Base-by-base conservation (phyloP, 1,284 basidiomycete species). In the Pterulicium gracile region DNA sequence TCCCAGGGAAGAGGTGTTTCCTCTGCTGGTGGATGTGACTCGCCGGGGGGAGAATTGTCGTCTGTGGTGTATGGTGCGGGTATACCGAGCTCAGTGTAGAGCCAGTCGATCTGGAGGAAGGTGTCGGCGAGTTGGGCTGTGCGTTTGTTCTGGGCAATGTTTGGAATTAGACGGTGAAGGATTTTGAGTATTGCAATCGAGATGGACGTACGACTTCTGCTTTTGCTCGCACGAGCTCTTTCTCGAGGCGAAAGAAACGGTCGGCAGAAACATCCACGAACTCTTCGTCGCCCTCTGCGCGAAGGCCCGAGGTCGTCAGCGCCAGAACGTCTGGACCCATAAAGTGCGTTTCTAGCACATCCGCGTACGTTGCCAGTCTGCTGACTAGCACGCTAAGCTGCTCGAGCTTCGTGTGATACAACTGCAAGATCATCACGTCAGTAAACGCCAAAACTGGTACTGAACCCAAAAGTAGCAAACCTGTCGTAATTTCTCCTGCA, bases 361-460 rank as follows among this genome's bases (percentile, higher is more conserved):
- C 70, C 3, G 77, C 64, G 4, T 88, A 67, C 0, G 68, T 55
- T 39, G 64, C 68, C 32, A 90, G 61, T 27, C 82, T 79, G 56
- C 75, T 77, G 34, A 72, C 78, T 45, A 88, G 59, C 3, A 79
- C 77, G 44, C 69, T 70, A 17, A 87, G 61, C 53, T 88, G 85
- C 54, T 89, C 86, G 7, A 86, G 69, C 57, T 88, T 88, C 3
- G 81, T 79, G 55, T 87, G 81, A 55, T 88, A 88, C 41, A 84
- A 59, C 81, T 86, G 40, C 24, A 12, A 27, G 21, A 39, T 12
- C 14, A 42, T 45, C 22, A 49, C 40, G 42, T 12, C 18, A 43
- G 19, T 18, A 3, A 32, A 12, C 44, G 19, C 7, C 20, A 27
- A 43, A 42, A 45, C 7, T 2, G 39, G 46, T 42, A 40, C 13